Percentiles rank a stretch among this genome's conserved stretches.
phyloP scores from a whole-genome alignment of 164 flowering plant species.

The Sedum album region DNA sequence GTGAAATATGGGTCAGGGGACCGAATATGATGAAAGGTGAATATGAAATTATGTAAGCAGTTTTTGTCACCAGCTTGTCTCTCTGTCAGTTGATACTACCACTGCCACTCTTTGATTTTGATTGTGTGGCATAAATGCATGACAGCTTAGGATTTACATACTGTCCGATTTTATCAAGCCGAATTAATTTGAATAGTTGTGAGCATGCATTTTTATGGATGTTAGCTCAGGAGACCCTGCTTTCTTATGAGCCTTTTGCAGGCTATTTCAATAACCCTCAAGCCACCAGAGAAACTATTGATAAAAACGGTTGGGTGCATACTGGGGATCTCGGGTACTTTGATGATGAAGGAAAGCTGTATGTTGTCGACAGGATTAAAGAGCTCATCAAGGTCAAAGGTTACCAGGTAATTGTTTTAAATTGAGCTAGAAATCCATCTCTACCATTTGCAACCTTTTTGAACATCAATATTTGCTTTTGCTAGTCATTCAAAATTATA shows the following conservation, averaged over 20 bases:
- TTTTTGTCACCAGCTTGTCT: background rate
- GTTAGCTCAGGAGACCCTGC: background rate
- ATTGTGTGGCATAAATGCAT: too few relatives aligned
- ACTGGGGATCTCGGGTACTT: slow-evolving; percentile 59
- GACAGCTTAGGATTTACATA: too few relatives aligned
- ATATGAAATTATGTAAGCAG: too few relatives aligned
- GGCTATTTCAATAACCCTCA: slow-evolving; percentile 45
- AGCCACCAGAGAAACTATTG: slow-evolving; percentile 40
- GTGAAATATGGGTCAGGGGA: slow-evolving; percentile 43
- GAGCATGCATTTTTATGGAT: background rate
- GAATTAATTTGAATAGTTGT: too few relatives aligned
- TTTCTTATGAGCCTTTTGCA: slow-evolving; percentile 14
- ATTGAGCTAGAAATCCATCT: background rate
- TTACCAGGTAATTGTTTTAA: slow-evolving; percentile 29
- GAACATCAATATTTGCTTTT: background rate
- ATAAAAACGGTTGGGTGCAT: slow-evolving; percentile 45
- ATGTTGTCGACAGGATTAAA: slow-evolving; percentile 48
- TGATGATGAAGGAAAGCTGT: slow-evolving; percentile 40
- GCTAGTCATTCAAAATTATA: background rate
- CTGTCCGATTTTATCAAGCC: too few relatives aligned
- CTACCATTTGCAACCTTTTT: background rate
- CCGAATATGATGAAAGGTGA: slow-evolving; percentile 44
- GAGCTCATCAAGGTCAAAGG: slow-evolving; percentile 64
- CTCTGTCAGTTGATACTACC: too few relatives aligned
- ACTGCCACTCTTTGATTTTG: too few relatives aligned